Base-by-base conservation (phyloP, 495 filamentous ascomycete species). In the Penicillium cinerascens region DNA sequence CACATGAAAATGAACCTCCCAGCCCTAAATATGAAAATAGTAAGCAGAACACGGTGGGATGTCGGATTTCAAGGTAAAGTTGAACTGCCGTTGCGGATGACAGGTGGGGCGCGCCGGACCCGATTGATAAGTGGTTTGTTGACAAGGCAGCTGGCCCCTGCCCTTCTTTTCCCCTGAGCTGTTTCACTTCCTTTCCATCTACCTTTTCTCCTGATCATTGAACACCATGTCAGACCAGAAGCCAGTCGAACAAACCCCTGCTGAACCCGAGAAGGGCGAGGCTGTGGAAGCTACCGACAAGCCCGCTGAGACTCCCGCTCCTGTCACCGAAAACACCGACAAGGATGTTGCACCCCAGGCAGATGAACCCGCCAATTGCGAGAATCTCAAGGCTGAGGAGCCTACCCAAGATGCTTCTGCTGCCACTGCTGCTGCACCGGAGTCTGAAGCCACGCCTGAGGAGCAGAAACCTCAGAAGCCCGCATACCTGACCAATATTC, bases 401-500 rank as follows among this genome's bases (percentile, higher is more conserved):
- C 45, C 54, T 35, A 43, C 45, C 33, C 51, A 59, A 33, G 42
- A 59, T 33, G 38, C 50, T n/a, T 18, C 47, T 20, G 50, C 55
- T 17, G 33, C 52, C 4, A 6, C 51, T 18, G 43, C 45, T 39
- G 49, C 55, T 13, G 25, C 37, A 40, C 54, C 52, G 25, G 18
- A 59, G 16, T 52, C 62, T 41, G 52, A 20, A 42, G 20, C 55
- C 47, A 48, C 56, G 49, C 49, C 59, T 9, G 60, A 66, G 33
- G 55, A 73, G 36, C 58, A 61, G 36, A 49, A 60, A 46, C 52
- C 58, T 11, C 60, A 66, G 22, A 61, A 68, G 49, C 68, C 70
- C 13, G 63, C 59, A 13, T 77, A 75, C 38, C 55, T 77, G 42
- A 64, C 60, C 38, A 75, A 69, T 11, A 68, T 65, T 42, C 68